phyloP scores from a whole-genome alignment of 2,329 filamentous ascomycete genomes.

The Fonsecaea nubica region DNA sequence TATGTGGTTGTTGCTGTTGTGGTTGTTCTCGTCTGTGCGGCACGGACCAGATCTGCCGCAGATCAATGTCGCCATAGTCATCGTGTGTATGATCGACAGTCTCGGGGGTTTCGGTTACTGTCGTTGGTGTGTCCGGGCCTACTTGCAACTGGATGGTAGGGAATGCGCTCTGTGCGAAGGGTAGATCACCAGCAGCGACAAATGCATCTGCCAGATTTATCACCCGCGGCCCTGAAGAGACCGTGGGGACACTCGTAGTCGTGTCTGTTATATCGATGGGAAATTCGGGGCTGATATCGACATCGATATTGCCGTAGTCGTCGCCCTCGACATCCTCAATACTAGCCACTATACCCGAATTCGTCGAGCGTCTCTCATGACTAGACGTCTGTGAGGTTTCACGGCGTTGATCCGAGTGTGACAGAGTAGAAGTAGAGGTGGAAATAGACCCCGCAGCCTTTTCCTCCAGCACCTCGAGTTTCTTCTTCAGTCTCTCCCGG shows the following conservation, averaged over 20 bases:
- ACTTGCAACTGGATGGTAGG: slow-evolving; percentile 17
- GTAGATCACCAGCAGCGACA: slow-evolving; percentile 32
- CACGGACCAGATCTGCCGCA: slow-evolving; percentile 28
- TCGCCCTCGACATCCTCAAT: neutral
- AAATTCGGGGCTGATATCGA: neutral
- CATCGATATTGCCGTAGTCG: neutral
- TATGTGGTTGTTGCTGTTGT: neutral
- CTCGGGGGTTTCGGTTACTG: neutral
- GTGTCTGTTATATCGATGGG: neutral
- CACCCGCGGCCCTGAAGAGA: slow-evolving; percentile 4
- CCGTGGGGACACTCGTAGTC: neutral
- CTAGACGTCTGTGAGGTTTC: neutral
- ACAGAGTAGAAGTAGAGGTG: neutral
- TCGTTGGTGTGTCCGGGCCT: slow-evolving; percentile 9
- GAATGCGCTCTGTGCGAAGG: slow-evolving; percentile 15
- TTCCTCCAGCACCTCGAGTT: slow-evolving; percentile 30
- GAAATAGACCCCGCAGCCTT: slow-evolving; percentile 5
- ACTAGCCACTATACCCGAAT: neutral
- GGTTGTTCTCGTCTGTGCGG: neutral
- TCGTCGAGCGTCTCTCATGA: neutral
- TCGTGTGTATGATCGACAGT: slow-evolving; percentile 19
- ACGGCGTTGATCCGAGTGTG: neutral
- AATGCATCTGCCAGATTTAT: slow-evolving; percentile 33
- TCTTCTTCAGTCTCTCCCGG: slow-evolving; percentile 34
- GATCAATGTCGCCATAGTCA: slow-evolving; percentile 30